Evolutionary conservation across 495 filamentous ascomycete species (phyloP).

Genomic region (Aspergillus nanangensis): DNA sequence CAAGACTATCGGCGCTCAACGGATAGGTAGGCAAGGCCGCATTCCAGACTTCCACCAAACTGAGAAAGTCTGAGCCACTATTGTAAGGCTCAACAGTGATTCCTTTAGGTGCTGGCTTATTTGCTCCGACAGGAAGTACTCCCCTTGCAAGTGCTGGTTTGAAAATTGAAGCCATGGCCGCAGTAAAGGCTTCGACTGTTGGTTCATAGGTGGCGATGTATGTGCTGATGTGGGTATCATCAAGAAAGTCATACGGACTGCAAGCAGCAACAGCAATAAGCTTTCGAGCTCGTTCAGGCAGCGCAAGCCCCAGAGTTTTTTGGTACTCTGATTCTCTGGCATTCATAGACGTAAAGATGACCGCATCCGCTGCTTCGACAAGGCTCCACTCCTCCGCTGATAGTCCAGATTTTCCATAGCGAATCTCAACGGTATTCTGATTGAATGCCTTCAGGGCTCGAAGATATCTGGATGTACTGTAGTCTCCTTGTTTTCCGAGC

Average conservation of each 20-base stretch:
- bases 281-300: conserved; percentile 24
- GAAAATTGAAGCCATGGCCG: conserved; percentile 40
- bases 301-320: conserved; percentile 25
- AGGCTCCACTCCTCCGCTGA: conserved; percentile 23
- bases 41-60: conserved; percentile 31
- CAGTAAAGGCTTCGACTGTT: conserved; percentile 40
- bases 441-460: conserved; percentile 24
- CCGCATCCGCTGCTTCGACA: conserved; percentile 33
- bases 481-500: conserved; percentile 27
- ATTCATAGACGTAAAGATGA: conserved; percentile 41
- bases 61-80: conserved; percentile 24
- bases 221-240: conserved; percentile 32
- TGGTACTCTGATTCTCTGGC: conserved; percentile 40
- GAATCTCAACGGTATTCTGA: conserved; percentile 25
- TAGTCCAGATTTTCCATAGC: conserved; percentile 25
- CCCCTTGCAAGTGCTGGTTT: conserved; percentile 27
- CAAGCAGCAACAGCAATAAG: conserved; percentile 40
- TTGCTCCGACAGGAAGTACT: conserved; percentile 29
- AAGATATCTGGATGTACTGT: conserved; percentile 30
- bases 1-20: conserved; percentile 24
- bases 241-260: conserved; percentile 47
- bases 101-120: conserved; percentile 10
- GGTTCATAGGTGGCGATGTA: conserved; percentile 48
- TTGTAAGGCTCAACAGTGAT: conserved; percentile 17
- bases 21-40: conserved; percentile 38